phyloP scores from a whole-genome alignment of 305 asterid genomes.

The Ilex paraguariensis region DNA sequence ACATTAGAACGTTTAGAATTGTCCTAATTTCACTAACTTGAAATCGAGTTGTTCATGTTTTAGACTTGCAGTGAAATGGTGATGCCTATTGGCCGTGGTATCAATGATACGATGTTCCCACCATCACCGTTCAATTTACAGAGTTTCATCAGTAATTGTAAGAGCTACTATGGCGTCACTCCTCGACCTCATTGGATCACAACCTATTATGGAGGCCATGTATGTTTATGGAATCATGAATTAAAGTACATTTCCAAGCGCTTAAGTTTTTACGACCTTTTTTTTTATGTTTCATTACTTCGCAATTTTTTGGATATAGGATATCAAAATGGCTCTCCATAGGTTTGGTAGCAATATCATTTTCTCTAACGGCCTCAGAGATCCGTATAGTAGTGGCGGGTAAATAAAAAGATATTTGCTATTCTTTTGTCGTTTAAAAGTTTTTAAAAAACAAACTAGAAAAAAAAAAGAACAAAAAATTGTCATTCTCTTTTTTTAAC shows the following conservation, averaged over 20 bases:
- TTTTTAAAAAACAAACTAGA: neutral
- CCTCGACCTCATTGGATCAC: slow-evolving; percentile 26
- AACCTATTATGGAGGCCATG: slow-evolving; percentile 24
- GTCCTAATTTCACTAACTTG: too few relatives aligned
- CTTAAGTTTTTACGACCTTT: too few relatives aligned
- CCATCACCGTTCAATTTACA: slow-evolving; percentile 5
- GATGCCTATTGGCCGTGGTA: neutral
- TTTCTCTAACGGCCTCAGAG: slow-evolving; percentile 12
- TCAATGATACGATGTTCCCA: slow-evolving; percentile 6
- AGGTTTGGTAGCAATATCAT: slow-evolving; percentile 14
- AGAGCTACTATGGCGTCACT: slow-evolving; percentile 8
- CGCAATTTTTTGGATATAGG: neutral
- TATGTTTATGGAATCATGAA: neutral
- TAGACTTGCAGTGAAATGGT: slow-evolving; percentile 4
- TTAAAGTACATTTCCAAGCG: too few relatives aligned
- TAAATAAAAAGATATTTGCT: neutral
- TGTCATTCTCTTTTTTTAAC: neutral
- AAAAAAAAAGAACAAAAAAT: neutral
- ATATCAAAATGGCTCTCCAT: slow-evolving; percentile 6
- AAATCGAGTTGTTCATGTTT: neutral
- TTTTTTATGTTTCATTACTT: neutral
- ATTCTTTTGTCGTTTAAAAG: neutral
- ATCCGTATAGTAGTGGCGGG: slow-evolving; percentile 17
- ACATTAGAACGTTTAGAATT: too few relatives aligned
- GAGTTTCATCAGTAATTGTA: neutral